phyloP scores from a whole-genome alignment of 2,329 filamentous ascomycete genomes.

The Ceratocystis papillata region DNA sequence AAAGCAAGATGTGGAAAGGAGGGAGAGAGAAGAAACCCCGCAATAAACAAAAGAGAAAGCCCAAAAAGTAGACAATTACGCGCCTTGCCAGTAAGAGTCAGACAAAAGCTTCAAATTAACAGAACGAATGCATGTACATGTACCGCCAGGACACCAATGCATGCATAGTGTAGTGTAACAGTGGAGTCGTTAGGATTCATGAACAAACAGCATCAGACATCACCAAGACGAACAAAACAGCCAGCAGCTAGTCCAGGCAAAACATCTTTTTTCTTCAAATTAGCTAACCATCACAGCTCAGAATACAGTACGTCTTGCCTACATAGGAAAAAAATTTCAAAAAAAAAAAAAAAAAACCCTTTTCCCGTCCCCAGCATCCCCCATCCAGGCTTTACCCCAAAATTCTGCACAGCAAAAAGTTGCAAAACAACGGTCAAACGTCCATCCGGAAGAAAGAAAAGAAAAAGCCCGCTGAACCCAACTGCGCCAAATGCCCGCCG shows the following conservation, averaged over 20 bases:
- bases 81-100: no score
- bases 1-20: not conserved
- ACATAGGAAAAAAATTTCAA: not conserved
- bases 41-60: not conserved
- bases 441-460: constrained; percentile 13
- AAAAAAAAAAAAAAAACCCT: constrained; percentile 13
- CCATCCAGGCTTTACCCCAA: constrained; percentile 5
- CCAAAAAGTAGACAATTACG: not conserved
- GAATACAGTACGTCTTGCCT: not conserved
- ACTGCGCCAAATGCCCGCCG: constrained; percentile 14
- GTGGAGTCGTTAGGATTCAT: no score
- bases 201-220: no score
- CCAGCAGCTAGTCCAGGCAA: not conserved
- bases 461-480: constrained; percentile 14
- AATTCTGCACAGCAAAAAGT: not conserved
- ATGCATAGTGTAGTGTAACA: not conserved
- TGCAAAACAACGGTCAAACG: constrained; percentile 8
- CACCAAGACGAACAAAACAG: not conserved
- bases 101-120: no score
- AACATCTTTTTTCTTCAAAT: not conserved
- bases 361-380: not conserved
- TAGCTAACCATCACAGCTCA: not conserved
- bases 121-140: no score
- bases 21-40: not conserved
- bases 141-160: not conserved